Percentiles rank a stretch among this genome's conserved stretches.
Conservation (phyloP, 2,329 filamentous ascomycete genomes). For the Calonectria hawksworthii region DNA sequence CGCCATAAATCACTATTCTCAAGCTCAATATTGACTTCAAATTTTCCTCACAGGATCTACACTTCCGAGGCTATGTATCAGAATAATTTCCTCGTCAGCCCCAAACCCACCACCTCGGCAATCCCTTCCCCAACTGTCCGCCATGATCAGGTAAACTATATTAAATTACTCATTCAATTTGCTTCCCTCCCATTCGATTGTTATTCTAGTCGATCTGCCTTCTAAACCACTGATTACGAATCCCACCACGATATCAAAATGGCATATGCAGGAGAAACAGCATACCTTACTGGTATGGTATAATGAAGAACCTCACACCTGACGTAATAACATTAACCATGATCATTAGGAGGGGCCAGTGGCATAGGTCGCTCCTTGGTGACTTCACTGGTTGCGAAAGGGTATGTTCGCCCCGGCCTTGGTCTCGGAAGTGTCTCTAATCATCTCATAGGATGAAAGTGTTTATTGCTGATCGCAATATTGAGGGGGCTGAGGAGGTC, state of each 20-base stretch:
- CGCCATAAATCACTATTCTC: neutral
- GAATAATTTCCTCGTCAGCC: neutral
- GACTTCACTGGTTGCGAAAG: neutral
- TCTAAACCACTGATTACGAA: neutral
- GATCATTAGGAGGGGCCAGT: neutral
- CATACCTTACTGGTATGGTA: constrained; percentile 4
- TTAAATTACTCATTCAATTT: neutral
- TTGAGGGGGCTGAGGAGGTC: neutral
- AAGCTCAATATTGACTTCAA: neutral
- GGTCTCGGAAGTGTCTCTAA: neutral
- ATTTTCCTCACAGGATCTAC: neutral
- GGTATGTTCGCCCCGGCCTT: neutral
- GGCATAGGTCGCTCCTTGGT: constrained; percentile 1
- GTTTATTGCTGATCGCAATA: constrained; percentile 12
- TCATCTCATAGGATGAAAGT: constrained; percentile 3
- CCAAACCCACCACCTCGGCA: neutral
- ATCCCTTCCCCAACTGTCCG: neutral
- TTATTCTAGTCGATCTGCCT: neutral
- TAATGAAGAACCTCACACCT: accelerated
- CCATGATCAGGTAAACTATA: neutral
- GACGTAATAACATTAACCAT: neutral
- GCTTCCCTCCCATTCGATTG: neutral
- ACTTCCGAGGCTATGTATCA: neutral
- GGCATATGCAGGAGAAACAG: neutral
- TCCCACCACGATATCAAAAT: neutral